Evolutionary conservation across 495 filamentous ascomycete genomes (phyloP), one percentile per base, ranked within the genome.

Genomic region (Penicillium bialowiezense): DNA sequence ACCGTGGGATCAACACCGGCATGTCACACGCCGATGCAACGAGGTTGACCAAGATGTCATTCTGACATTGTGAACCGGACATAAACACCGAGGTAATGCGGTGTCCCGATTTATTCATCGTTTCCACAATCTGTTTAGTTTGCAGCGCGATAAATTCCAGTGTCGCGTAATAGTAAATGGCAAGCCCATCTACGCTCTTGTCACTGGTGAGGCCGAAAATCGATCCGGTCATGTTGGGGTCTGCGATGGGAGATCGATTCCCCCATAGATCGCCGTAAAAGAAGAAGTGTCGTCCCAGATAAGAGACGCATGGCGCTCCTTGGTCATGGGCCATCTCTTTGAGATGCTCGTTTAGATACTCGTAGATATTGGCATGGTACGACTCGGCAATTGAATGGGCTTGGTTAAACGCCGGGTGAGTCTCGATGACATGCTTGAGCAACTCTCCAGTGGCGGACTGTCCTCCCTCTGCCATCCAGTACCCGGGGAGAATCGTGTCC

Each of bases 221-320:
- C 1, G 91, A 83, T 24, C 93, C 93, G 23, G 83, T 84, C 93
- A 98, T 98, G 63, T 81, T 83, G 1, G 91, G 79, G 58, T 98
- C 90, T 0, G 92, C 92, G 47, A 98, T 82, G 5, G 93, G 93
- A 14, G 89, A 95, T 24, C 93, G 84, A 68, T 98, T 98, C 33
- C 93, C 93, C 78, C 93, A 97, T n/a, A 96, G 81, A 60, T 98
- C 93, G 44, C 93, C 93, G 61, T 97, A 97, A 75, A 98, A 95
- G 79, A 97, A 98, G 67, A 95, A 85, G 66, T 97, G 92, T 6
- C 93, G 87, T 13, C 79, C 89, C 0, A 98, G 75, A 58, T 87
- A 95, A n/a, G 85, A 83, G 28, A 97, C 78, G 45, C 78, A 81
- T 0, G 91, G 91, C 9, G 88, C 89, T 2, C 79, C 68, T 34